Conservation (phyloP, 2,329 filamentous ascomycete genomes). For the Parasarocladium wereldwijsianum region DNA sequence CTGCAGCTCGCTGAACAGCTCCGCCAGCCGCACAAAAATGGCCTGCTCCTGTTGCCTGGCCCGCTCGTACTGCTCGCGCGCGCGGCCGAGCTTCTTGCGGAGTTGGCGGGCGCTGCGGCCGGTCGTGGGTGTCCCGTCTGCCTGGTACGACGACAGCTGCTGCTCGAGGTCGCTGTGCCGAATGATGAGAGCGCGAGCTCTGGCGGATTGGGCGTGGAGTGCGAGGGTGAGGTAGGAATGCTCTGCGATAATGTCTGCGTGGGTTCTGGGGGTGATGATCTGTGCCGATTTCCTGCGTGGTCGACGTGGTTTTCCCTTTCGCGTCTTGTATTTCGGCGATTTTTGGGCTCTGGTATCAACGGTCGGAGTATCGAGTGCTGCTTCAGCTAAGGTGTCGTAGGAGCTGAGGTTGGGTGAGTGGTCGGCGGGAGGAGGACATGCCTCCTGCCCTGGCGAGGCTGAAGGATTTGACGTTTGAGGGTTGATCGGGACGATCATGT, state of each 20-base stretch:
- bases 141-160: conserved; percentile 11
- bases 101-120: conserved; percentile 16
- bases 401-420: no score
- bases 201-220: conserved; percentile 24
- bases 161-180: conserved; percentile 23
- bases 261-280: conserved; percentile 22
- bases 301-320: no score
- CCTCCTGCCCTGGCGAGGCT: no score
- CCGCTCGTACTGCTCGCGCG: conserved; percentile 27
- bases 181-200: conserved; percentile 21
- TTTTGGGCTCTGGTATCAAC: no score
- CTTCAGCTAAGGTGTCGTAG: no score
- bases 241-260: conserved; percentile 29
- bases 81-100: conserved; percentile 25
- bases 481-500: no score
- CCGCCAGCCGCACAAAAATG: conserved; percentile 29
- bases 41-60: conserved; percentile 29
- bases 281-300: no score
- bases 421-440: no score
- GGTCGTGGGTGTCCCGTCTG: no score
- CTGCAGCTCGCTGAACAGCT: conserved; percentile 33
- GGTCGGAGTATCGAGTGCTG: no score
- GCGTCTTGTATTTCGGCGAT: no score
- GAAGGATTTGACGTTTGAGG: no score
- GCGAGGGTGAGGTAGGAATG: conserved; percentile 26